Evolutionary conservation across 257 asterid species (phyloP), one percentile per base, ranked within the genome.

Genomic region (Voacanga thouarsii): DNA sequence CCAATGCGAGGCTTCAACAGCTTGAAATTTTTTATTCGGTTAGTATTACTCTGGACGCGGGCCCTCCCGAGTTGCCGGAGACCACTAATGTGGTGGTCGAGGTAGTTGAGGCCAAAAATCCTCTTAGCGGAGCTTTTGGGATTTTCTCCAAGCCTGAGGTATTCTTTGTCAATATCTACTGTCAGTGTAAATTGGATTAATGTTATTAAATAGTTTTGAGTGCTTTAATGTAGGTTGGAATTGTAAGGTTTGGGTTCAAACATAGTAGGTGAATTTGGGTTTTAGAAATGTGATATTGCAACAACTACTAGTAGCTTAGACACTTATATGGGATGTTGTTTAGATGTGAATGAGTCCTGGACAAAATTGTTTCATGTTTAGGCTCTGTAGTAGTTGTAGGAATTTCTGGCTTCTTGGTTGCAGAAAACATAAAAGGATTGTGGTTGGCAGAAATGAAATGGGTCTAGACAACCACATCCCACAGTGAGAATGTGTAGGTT

Each of bases 11-110:
- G 79, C 89, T 96, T 78, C 92, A 87, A 7, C 82, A 80, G 23
- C 87, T 96, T 6, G 97, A 88, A 47, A 86, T 96, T 74, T 96
- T 96, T 33, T 96, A 96, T 75, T 85, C 98, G 8, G 96, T 92
- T 74, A 88, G 50, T 50, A 88, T 96, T 53, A 91, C 95, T 12
- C 88, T 96, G 6, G 97, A 94, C 80, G 80, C 96, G 0, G 99
- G 99, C 0, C 99, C 99, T 12, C 90, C 89, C 43, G 97, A 94
- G 84, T 90, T 96, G 37, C 98, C 99, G 21, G 97, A 96, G 19
- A 94, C 99, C 1, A 89, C 97, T 15, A 96, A 92, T 57, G 88
- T 96, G 26, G 80, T 96, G 74, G 91, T 96, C 43, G 92, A 89
- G 84, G 97, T 96, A 72, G 80, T 82, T 3, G 99, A 96, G 87